Conservation (phyloP, 768 basidiomycete species). For the Tricholoma flavovirens region DNA sequence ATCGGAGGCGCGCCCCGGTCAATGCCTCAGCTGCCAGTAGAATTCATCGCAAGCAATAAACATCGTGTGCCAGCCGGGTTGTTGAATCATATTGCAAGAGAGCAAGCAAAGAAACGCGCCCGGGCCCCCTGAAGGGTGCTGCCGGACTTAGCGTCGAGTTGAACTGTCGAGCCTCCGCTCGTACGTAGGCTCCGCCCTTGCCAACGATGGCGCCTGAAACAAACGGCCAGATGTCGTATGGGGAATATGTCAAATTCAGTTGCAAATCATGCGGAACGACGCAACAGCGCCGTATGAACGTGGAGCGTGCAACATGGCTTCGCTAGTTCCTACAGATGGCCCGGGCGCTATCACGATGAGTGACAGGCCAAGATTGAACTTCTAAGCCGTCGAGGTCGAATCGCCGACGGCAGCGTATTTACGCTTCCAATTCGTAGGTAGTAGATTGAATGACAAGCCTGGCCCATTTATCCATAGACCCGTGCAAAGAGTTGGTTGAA, state of each 20-base stretch:
- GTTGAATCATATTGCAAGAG: background rate
- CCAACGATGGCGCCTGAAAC: too few relatives aligned
- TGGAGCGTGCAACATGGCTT: background rate
- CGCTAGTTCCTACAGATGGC: too few relatives aligned
- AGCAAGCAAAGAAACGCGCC: background rate
- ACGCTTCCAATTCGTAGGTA: background rate
- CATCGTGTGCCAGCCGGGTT: background rate
- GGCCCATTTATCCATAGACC: background rate
- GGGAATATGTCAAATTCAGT: background rate
- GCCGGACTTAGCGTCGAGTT: too few relatives aligned
- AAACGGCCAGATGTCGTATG: too few relatives aligned
- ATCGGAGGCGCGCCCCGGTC: background rate
- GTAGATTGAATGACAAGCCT: background rate
- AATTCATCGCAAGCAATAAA: background rate
- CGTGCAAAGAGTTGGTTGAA: background rate
- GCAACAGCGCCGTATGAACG: background rate
- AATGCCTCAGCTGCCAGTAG: background rate
- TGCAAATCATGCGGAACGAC: background rate
- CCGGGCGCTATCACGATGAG: too few relatives aligned
- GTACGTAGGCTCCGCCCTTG: too few relatives aligned
- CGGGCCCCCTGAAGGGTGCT: background rate
- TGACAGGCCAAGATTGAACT: background rate
- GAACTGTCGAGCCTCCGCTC: background rate
- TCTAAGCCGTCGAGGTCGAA: background rate
- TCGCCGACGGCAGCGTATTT: background rate